Base-by-base conservation (phyloP, 768 basidiomycete genomes). In the Trametes meyenii region DNA sequence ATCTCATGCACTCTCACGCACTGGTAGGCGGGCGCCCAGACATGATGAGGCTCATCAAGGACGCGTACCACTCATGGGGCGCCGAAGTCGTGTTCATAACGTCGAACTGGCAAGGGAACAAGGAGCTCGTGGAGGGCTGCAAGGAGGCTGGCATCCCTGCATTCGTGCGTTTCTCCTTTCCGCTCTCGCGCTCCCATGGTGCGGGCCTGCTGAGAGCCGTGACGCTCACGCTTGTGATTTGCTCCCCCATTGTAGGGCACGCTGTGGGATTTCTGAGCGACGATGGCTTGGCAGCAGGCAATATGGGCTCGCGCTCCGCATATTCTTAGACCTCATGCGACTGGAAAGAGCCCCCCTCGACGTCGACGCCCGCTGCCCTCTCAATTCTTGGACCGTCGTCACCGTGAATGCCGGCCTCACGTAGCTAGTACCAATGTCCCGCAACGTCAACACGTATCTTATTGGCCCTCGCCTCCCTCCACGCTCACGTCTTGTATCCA, bases 31-130 rank as follows among this genome's bases (percentile, higher is more conserved):
- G 75, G 13, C 71, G 78, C 1, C 77, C 78, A 40, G 75, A 79
- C 66, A 70, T 72, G 16, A 74, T 79, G 70, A 72, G 72, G 62
- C 60, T 78, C 19, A 60, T 78, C 50, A 74, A 72, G 64, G 75
- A 78, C 29, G 67, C 69, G 8, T 79, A 76, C 66, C 26, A 72
- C 44, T 62, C 67, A 5, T 79, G 75, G 74, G 67, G 66, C 10
- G 77, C 78, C 1, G 77, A 79, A 66, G 78, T 79, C 38, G 76
- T 79, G 6, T 75, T 79, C 66, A 78, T 79, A 61, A 79, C 78
- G 2, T 78, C 77, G 14, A 79, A 78, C 61, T 76, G 68, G 50
- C 67, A 66, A 21, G 78, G 78, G 2, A 77, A 79, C 68, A 71
- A 70, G 29, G 77, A 78, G 68, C 75, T 79, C 48, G 79, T 78